Evolutionary conservation across 345 rosid genomes (phyloP).

Genomic region (Sisymbrium altissimum): DNA sequence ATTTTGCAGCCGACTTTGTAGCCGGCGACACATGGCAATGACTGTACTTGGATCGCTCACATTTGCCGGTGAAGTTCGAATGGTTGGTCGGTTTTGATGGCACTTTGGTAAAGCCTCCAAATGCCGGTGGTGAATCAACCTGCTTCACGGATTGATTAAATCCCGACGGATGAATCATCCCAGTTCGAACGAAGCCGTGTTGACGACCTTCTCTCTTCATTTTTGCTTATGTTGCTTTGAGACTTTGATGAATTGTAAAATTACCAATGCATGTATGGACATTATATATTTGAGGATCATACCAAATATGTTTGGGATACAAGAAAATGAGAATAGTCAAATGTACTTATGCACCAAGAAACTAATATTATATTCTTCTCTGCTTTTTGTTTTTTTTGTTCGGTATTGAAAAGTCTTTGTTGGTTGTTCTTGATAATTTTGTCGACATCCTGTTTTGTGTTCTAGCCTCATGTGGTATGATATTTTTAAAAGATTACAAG

Average conservation of each 20-base stretch:
- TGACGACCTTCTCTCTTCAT: slow-evolving; percentile 29
- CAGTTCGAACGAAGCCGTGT: slow-evolving; percentile 4
- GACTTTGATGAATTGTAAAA: slow-evolving; percentile 3
- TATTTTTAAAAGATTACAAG: no score
- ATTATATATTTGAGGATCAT: neutral
- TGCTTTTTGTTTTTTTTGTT: neutral
- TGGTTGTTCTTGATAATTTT: neutral
- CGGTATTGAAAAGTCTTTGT: neutral
- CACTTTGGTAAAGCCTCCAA: slow-evolving; percentile 9
- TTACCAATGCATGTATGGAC: neutral
- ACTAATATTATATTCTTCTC: neutral
- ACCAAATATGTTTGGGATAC: slow-evolving; percentile 8
- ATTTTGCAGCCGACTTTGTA: neutral
- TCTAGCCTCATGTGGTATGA: no score
- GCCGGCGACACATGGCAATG: slow-evolving; percentile 22
- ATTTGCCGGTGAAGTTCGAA: neutral
- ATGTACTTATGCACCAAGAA: slow-evolving; percentile 11
- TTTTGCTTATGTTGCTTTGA: neutral
- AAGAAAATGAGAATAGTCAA: slow-evolving; percentile 22
- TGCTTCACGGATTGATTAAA: neutral
- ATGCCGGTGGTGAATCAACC: neutral
- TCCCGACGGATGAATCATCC: neutral
- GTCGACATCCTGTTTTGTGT: neutral
- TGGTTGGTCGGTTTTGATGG: slow-evolving; percentile 26
- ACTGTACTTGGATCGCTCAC: slow-evolving; percentile 9